Base-by-base conservation (phyloP, 768 basidiomycete species). In the Hypholoma sublateritium region DNA sequence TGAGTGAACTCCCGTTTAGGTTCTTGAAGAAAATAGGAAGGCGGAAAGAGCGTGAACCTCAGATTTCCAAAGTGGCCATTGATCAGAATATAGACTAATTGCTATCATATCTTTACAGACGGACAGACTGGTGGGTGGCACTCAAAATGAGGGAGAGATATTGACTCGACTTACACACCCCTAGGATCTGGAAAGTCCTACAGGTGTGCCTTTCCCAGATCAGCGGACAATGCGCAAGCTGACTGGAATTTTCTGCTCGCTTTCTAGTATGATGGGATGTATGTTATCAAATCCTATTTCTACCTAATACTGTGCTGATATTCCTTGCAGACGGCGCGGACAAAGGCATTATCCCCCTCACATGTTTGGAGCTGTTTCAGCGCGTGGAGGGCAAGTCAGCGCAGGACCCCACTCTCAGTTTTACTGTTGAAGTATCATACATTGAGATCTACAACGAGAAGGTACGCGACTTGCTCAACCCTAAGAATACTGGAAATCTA, bases 391-490 rank as follows among this genome's bases (percentile, higher is more conserved):
- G 79, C 32, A 87, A 89, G 71, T 85, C 75, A 62, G 76, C 78
- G 1, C 69, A 66, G 50, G 91, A 95, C 66, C 70, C 85, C 9
- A 87, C 88, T 63, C 63, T 94, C 58, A 84, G 77, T 56, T 96
- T 94, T 66, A 89, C 91, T 1, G 95, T 99, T 41, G 96, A 98
- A 74, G 95, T 97, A n/a, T 97, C 95, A 4, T 98, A 97, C 69
- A 97, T 97, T 59, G 95, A 96, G 82, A 96, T 95, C 64, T 96
- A 96, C 75, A 96, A 96, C 70, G 94, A 96, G 78, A 95, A 98
- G 80, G 96, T 99, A 25, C 89, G 95, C 56, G 96, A 99, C 73
- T 80, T 99, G 60, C 79, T 99, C 59, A 99, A 98, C 71, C 97
- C 97, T 19, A 94, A 93, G 80, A 99, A 98, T 74, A 85, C 90